Evolutionary conservation across 148 eudicot genomes (phyloP).

Genomic region (Vaccinium macrocarpon): DNA sequence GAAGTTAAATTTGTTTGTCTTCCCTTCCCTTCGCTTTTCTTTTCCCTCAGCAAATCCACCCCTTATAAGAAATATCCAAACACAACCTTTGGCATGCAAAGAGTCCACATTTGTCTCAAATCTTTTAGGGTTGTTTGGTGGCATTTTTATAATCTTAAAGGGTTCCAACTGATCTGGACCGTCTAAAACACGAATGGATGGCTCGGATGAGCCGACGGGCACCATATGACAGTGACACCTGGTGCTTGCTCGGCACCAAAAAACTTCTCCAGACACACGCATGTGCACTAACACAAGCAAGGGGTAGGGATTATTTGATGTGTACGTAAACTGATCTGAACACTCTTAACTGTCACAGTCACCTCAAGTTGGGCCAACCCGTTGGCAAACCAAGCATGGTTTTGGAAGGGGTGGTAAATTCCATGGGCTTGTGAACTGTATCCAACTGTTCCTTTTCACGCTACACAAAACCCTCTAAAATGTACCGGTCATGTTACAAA

Average conservation of each 20-base stretch:
- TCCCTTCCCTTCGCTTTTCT: not conserved
- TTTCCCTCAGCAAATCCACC: not conserved
- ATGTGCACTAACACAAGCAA: not conserved
- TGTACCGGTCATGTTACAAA: no score
- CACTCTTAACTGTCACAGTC: not conserved
- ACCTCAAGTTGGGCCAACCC: not conserved
- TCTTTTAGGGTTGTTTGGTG: no score
- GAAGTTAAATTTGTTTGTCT: not conserved
- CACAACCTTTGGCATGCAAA: not conserved
- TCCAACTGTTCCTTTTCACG: not conserved
- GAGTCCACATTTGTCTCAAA: not conserved
- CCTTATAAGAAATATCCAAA: not conserved
- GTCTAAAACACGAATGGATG: no score
- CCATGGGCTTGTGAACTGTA: not conserved
- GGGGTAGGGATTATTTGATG: no score
- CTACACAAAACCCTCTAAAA: not conserved
- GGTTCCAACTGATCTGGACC: no score
- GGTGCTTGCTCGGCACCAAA: no score
- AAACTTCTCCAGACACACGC: not conserved
- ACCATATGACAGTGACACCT: no score
- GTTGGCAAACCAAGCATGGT: not conserved
- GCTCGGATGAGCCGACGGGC: no score
- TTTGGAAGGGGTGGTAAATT: not conserved
- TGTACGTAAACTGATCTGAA: no score
- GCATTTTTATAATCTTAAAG: no score